Evolutionary conservation across 2,329 filamentous ascomycete genomes (phyloP).

Genomic region (Plectosphaerella sp.): DNA sequence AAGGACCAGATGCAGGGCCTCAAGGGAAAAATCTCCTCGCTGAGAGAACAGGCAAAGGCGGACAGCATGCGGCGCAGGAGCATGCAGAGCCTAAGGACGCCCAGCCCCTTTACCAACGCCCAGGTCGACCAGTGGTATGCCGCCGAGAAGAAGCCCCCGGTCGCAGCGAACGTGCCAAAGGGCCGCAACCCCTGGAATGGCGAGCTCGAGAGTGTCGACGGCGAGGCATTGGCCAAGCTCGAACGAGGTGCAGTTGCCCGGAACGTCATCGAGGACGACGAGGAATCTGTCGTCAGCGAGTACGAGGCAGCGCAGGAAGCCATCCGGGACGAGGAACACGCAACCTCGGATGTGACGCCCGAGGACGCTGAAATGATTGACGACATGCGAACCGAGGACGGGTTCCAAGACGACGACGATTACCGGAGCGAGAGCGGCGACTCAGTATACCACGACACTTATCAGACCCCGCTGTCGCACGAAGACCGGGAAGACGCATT

Average conservation of each 20-base stretch:
- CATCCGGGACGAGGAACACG: slow-evolving; percentile 16
- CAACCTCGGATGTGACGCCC: slow-evolving; percentile 4
- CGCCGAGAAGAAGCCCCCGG: slow-evolving; percentile 19
- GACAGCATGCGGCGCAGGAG: slow-evolving; percentile 76
- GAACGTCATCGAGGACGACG: slow-evolving; percentile 14
- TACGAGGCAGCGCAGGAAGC: slow-evolving; percentile 21
- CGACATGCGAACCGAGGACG: slow-evolving; percentile 34
- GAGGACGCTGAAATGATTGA: slow-evolving; percentile 24
- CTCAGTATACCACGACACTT: slow-evolving; percentile 58
- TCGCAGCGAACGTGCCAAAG: slow-evolving; percentile 9
- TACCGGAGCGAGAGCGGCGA: slow-evolving; percentile 58
- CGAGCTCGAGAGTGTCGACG: slow-evolving; percentile 21
- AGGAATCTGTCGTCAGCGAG: slow-evolving; percentile 19
- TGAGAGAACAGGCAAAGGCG: slow-evolving; percentile 73
- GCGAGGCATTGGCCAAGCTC: slow-evolving; percentile 13
- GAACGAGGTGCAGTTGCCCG: slow-evolving; percentile 2
- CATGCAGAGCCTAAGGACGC: slow-evolving; percentile 68
- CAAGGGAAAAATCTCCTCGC: slow-evolving; percentile 76
- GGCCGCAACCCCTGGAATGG: slow-evolving; percentile 22
- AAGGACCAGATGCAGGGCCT: slow-evolving; percentile 83
- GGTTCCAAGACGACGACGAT: slow-evolving; percentile 26
- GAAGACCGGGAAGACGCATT: slow-evolving; percentile 94
- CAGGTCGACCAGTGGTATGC: slow-evolving; percentile 49
- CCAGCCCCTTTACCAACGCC: slow-evolving; percentile 75
- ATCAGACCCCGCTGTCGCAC: slow-evolving; percentile 64